Percentiles rank a stretch among this genome's conserved stretches.
Evolutionary conservation across 306 rosid species (phyloP).

Genomic region (Sesbania bispinosa): DNA sequence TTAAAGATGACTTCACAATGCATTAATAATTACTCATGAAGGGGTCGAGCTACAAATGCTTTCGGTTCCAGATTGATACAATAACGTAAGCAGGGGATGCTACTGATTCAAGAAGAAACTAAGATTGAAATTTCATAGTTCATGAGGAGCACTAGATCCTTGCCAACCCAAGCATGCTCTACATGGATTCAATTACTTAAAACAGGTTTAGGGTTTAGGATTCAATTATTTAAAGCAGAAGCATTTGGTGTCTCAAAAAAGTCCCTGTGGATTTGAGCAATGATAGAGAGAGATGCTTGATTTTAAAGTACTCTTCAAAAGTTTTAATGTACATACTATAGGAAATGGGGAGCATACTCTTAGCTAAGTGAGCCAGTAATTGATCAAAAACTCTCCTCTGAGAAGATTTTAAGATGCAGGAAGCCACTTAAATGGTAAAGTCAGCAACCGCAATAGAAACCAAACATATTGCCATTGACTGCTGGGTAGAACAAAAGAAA

Average conservation of each 20-base stretch:
- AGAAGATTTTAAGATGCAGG: background rate
- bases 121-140: background rate
- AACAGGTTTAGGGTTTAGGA: too few relatives aligned
- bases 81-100: background rate
- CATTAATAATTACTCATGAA: background rate
- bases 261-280: background rate
- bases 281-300: background rate
- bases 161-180: background rate
- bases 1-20: background rate
- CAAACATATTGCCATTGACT: background rate
- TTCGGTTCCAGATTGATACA: background rate
- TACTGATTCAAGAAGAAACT: background rate
- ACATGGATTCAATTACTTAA: background rate
- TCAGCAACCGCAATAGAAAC: background rate
- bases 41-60: background rate
- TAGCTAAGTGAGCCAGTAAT: background rate
- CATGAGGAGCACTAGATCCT: background rate
- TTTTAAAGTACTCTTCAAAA: background rate
- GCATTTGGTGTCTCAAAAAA: background rate
- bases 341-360: background rate
- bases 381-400: background rate
- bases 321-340: background rate
- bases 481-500: background rate
- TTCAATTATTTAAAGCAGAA: background rate
- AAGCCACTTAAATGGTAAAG: background rate